A percentile compares a stretch with the other conserved stretches of the same genome.
phyloP scores from a whole-genome alignment of 108 stramenopile species.

The Cyclotella kingstonii region DNA sequence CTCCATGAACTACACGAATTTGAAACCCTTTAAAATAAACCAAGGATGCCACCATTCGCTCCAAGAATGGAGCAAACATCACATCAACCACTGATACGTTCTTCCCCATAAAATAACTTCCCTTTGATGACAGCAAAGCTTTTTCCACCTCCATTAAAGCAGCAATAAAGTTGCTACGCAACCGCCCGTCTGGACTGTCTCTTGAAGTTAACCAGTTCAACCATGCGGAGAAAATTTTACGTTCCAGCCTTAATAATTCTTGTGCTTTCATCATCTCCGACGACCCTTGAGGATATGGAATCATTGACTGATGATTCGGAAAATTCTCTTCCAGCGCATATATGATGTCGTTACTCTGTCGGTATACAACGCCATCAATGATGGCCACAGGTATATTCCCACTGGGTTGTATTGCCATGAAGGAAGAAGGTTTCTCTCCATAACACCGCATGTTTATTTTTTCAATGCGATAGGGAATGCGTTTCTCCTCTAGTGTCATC shows the following conservation, averaged over 20 bases:
- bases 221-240: conserved; percentile 82
- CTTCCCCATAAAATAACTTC: conserved; percentile 85
- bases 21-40: conserved; percentile 87
- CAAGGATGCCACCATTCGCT: conserved; percentile 87
- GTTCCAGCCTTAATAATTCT: conserved; percentile 75
- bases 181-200: conserved; percentile 36
- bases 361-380: conserved; percentile 71
- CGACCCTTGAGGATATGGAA: conserved; percentile 27
- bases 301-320: conserved; percentile 46
- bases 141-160: conserved; percentile 68
- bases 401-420: conserved; percentile 66
- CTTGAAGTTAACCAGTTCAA: conserved; percentile 83
- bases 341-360: conserved; percentile 84
- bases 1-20: conserved; percentile 67
- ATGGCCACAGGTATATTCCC: conserved; percentile 82
- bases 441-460: conserved; percentile 93
- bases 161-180: conserved; percentile 49
- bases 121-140: conserved; percentile 49
- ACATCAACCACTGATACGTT: conserved; percentile 74
- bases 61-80: conserved; percentile 85
- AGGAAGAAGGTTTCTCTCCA: conserved; percentile 73
- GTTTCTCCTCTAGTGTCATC: conserved; percentile 79
- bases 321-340: conserved; percentile 65
- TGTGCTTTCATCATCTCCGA: conserved; percentile 57
- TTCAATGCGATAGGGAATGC: conserved; percentile 85